Conservation (phyloP, 345 rosid species). For the Citrus australasica region DNA sequence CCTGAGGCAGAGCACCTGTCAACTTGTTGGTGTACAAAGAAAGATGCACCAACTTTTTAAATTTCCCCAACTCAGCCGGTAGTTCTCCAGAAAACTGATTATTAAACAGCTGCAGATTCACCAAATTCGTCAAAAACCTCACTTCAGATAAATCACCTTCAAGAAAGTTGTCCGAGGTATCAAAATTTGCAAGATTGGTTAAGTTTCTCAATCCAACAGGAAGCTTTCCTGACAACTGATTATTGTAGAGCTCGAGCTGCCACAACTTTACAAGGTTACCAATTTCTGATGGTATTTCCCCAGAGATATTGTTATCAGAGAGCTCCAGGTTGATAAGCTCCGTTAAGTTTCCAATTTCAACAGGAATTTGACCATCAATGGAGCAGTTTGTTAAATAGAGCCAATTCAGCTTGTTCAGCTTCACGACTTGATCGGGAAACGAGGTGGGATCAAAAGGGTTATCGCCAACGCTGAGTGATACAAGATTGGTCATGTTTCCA, state of each 20-base stretch:
- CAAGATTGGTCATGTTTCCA: conserved; percentile 41
- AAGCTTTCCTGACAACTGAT: conserved; percentile 54
- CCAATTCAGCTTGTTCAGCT: conserved; percentile 49
- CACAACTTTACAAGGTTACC: conserved; percentile 53
- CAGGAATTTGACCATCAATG: conserved; percentile 55
- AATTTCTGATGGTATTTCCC: conserved; percentile 61
- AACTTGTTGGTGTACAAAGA: conserved; percentile 66
- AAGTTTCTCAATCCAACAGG: conserved; percentile 68
- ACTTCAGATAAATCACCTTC: conserved; percentile 66
- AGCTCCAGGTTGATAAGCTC: conserved; percentile 61
- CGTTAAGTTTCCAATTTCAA: conserved; percentile 52
- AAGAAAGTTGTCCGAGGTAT: conserved; percentile 54
- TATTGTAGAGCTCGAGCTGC: conserved; percentile 68
- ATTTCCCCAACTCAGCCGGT: conserved; percentile 69
- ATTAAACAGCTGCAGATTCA: conserved; percentile 52
- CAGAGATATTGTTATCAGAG: conserved; percentile 40
- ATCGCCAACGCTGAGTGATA: conserved; percentile 66
- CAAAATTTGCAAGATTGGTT: conserved; percentile 52
- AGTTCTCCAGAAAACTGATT: conserved; percentile 65
- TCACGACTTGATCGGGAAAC: conserved; percentile 47
- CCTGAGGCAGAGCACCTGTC: conserved; percentile 66
- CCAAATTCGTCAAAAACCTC: conserved; percentile 48
- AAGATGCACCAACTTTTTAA: conserved; percentile 54
- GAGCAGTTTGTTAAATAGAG: conserved; percentile 68
- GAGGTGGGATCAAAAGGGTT: conserved; percentile 40